Evolutionary conservation across 768 basidiomycete species (phyloP).

Genomic region (Favolaschia claudopus): DNA sequence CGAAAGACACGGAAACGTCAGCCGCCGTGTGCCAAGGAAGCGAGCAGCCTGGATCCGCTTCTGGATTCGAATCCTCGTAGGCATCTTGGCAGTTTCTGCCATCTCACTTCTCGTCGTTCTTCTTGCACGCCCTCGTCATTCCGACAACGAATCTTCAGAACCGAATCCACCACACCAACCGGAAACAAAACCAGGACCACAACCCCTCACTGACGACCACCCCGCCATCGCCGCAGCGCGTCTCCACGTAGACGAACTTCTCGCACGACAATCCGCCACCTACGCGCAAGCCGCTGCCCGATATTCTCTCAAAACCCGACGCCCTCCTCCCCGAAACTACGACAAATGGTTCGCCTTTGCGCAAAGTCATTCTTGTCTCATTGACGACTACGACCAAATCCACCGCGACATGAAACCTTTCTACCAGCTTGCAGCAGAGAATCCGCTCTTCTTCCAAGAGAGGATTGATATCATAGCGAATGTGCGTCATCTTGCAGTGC

Average conservation of each 20-base stretch:
- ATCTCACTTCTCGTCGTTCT: neutral
- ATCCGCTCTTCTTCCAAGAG: constrained; percentile 6
- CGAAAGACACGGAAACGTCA: too few species aligned
- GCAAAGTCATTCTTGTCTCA: constrained; percentile 4
- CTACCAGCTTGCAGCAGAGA: neutral
- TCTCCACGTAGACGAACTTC: constrained; percentile 2
- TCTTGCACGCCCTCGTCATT: neutral
- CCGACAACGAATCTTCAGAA: neutral
- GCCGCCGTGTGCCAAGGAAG: too few species aligned
- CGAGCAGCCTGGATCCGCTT: too few species aligned
- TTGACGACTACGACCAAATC: constrained; percentile 23
- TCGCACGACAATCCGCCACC: constrained; percentile 16
- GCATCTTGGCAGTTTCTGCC: too few species aligned
- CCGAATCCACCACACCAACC: neutral
- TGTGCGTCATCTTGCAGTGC: neutral
- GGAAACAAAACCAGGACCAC: neutral
- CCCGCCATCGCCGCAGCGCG: neutral
- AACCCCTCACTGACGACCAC: neutral
- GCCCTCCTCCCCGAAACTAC: constrained; percentile 8
- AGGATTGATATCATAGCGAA: neutral
- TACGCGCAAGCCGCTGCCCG: constrained; percentile 5
- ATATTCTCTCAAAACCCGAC: constrained; percentile 10
- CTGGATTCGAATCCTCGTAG: too few species aligned
- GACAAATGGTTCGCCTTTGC: constrained; percentile 21
- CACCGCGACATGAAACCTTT: constrained; percentile 10